phyloP scores from a whole-genome alignment of 345 rosid species.

The Linum lewisii region DNA sequence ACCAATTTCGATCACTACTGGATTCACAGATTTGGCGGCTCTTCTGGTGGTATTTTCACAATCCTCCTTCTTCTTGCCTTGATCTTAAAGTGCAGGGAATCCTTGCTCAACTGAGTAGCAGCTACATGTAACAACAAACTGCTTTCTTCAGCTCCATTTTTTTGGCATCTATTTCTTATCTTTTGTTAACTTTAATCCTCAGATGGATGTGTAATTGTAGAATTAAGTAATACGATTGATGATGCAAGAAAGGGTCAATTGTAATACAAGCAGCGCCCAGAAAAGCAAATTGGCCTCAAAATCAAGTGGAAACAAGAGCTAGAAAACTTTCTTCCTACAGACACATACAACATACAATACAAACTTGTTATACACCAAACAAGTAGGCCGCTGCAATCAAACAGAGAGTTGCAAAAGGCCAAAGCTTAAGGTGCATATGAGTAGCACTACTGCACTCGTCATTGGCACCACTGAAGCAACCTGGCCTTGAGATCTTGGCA shows the following conservation, averaged over 20 bases:
- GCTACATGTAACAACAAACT: not conserved
- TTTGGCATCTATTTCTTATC: not conserved
- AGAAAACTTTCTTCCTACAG: too few relatives aligned
- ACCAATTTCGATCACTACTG: constrained; percentile 66
- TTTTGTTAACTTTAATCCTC: too few relatives aligned
- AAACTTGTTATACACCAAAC: constrained; percentile 25
- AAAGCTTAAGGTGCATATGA: constrained; percentile 13
- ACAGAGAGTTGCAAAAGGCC: constrained; percentile 17
- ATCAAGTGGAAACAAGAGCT: constrained; percentile 5
- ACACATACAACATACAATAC: too few relatives aligned
- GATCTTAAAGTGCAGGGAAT: constrained; percentile 46
- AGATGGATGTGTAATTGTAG: too few relatives aligned
- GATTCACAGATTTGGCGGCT: constrained; percentile 91
- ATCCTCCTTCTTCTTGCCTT: constrained; percentile 58
- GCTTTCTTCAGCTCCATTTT: not conserved
- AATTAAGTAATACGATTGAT: too few relatives aligned
- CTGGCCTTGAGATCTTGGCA: constrained; percentile 42
- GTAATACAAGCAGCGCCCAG: not conserved
- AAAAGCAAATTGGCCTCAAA: constrained; percentile 9
- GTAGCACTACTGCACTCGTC: constrained; percentile 43
- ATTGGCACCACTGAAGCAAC: constrained; percentile 71
- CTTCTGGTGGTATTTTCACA: constrained; percentile 61
- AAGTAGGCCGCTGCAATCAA: constrained; percentile 23
- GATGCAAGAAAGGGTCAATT: too few relatives aligned
- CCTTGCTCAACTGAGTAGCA: constrained; percentile 1